Percentiles rank a stretch among this genome's conserved stretches.
phyloP scores from a whole-genome alignment of 208 protist genomes.

The Leishmania aethiopica region DNA sequence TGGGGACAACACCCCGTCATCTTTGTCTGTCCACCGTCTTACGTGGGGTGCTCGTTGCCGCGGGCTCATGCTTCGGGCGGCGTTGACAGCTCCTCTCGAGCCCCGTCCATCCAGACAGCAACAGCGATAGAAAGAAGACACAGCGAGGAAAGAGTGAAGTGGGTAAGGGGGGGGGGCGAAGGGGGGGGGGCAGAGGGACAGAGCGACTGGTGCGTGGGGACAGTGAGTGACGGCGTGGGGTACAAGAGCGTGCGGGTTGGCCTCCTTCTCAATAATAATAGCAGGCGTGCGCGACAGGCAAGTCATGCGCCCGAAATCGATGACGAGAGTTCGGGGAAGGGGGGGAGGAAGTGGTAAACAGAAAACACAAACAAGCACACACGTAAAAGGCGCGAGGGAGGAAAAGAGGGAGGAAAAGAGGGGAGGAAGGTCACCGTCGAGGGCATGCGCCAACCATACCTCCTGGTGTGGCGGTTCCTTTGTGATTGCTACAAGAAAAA shows the following conservation, averaged over 20 bases:
- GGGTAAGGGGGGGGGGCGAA: not conserved
- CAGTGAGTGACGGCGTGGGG: not conserved
- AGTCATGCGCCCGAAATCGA: not conserved
- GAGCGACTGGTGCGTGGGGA: not conserved
- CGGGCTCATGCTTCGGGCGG: not conserved
- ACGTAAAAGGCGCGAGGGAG: not conserved
- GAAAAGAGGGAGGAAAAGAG: not conserved
- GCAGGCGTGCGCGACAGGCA: not conserved
- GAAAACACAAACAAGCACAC: not conserved
- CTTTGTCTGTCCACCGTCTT: not conserved
- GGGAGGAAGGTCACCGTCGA: not conserved
- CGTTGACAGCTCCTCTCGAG: too few species aligned
- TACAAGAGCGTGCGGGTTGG: not conserved
- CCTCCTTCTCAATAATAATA: not conserved
- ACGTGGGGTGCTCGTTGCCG: not conserved
- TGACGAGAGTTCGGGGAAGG: not conserved
- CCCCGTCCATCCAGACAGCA: not conserved
- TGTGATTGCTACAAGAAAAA: not conserved
- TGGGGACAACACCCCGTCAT: not conserved
- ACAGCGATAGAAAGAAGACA: not conserved
- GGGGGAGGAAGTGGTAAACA: not conserved
- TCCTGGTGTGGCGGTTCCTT: not conserved
- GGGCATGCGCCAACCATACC: not conserved
- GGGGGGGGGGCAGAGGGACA: not conserved
- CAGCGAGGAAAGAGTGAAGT: not conserved